Evolutionary conservation across 345 rosid species (phyloP).

Genomic region (Lagerstroemia speciosa): DNA sequence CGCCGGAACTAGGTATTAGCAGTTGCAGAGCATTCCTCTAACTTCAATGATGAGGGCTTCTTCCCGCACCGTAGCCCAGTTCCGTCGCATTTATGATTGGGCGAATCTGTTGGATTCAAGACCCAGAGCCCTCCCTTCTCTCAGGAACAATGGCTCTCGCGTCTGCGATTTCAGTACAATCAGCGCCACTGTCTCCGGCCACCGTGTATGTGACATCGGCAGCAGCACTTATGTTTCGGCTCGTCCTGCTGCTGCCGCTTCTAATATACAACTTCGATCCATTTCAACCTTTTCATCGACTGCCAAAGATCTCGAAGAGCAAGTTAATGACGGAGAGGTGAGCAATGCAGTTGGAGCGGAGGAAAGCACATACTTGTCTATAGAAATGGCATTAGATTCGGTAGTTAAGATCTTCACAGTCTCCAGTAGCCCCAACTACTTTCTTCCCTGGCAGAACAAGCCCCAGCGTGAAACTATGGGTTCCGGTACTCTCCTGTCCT

Average conservation of each 20-base stretch:
- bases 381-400: slow-evolving; percentile 47
- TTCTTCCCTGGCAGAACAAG: slow-evolving; percentile 73
- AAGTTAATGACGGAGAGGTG: not conserved
- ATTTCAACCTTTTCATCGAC: not conserved
- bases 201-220: not conserved
- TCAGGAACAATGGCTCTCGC: not conserved
- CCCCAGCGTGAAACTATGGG: slow-evolving; percentile 69
- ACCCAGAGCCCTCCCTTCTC: not conserved
- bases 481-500: slow-evolving; percentile 33
- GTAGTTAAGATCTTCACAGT: slow-evolving; percentile 65
- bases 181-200: slow-evolving; percentile 1
- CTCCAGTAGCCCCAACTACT: slow-evolving; percentile 43
- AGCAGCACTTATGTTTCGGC: too few relatives aligned
- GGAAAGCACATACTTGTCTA: slow-evolving; percentile 26
- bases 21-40: not conserved
- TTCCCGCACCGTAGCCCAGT: not conserved
- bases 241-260: not conserved
- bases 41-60: slow-evolving; percentile 1
- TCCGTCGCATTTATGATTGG: not conserved
- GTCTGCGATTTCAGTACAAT: not conserved
- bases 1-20: not conserved
- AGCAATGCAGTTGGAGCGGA: not conserved
- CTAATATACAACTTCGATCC: not conserved
- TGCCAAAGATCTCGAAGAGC: not conserved
- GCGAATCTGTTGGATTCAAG: not conserved